Evolutionary conservation across 164 flowering plant species (phyloP), one percentile per base, ranked within the genome.

Genomic region (Piper longum): DNA sequence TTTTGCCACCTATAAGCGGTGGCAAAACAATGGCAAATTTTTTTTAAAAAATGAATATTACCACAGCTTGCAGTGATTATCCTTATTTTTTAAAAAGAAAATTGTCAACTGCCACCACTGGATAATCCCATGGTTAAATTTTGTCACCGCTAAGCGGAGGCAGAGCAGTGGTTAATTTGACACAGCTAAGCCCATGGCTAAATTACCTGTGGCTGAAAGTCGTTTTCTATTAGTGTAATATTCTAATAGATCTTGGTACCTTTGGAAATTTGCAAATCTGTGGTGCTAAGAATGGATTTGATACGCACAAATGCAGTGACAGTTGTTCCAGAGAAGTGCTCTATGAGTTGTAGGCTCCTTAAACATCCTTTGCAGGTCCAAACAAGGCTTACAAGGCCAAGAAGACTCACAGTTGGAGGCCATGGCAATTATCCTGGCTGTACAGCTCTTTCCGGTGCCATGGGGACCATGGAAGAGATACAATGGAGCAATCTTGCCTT

Each of bases 361-460:
- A 76, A 72, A 66, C 81, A 78, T 12, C 75, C 74, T 61, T 55
- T 68, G 71, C 81, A 78, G 62, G 60, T 68, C 78, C 76, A 70
- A 70, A 26, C 81, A 78, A 16, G 81, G 81, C 68, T 69, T 73
- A n/a, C 41, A 14, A 36, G 54, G 65, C 45, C 67, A 16, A 41
- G 61, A 57, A 41, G 77, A 67, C 57, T 76, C 71, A 58, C 82
- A 79, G 43, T 72, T 72, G 63, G 75, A 68, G 18, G 82, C 79
- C 76, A 68, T 72, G 45, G 76, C 54, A 51, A 76, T 66, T 67
- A 74, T 72, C 45, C 63, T 72, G 9, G 82, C 82, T 12, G 71
- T 70, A 43, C 76, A 79, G 5, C 74, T 74, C 62, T 79, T 79
- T 16, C 82, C 82, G 6, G 82, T 79, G 36, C 82, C 82, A 43